Evolutionary conservation across 1,139 yeast genomes (phyloP), one percentile per base, ranked within the genome.

Genomic region (Arxiozyma bovina): DNA sequence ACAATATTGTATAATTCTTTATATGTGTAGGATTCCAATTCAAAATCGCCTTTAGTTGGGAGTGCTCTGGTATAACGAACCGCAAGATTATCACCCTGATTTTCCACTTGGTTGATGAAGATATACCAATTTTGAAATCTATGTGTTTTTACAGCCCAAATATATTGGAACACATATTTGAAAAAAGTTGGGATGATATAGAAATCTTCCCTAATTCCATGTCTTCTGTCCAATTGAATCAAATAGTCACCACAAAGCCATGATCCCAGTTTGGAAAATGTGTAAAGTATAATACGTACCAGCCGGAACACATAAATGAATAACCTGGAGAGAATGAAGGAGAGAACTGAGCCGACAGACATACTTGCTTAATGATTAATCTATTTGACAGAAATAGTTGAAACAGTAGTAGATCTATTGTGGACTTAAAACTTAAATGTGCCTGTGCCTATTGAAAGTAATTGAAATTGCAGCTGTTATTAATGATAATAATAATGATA

Each of bases 51-150:
- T 52, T 58, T 63, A 57, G 55, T 52, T 25, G 51, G 42, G 50
- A 70, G 48, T 3, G 88, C 89, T 59, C 81, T 75, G 4, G 93
- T 85, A 66, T 82, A 87, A 5, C 79, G 73, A 45, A 88, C 70
- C 1, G 89, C 90, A 23, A 69, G 63, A 50, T 74, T 74, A 57
- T 81, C 68, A n/a, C 88, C 84, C 60, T 78, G 65, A 56, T 72
- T 70, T 42, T 64, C 57, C 2, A 75, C 89, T 9, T 79, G 70
- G 45, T 72, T 64, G 61, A 83, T 90, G 61, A 86, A 82, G 30
- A 72, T 62, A 65, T 85, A 83, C 89, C 91, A 86, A 63, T 76
- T 81, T 63, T 83, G 83, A 53, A 83, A 81, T 58, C 73, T 74
- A 20, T 80, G 80, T 51, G 71, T 66, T 45, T 54, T 65, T 48